phyloP scores from a whole-genome alignment of 768 basidiomycete genomes.

The Suillus discolor region DNA sequence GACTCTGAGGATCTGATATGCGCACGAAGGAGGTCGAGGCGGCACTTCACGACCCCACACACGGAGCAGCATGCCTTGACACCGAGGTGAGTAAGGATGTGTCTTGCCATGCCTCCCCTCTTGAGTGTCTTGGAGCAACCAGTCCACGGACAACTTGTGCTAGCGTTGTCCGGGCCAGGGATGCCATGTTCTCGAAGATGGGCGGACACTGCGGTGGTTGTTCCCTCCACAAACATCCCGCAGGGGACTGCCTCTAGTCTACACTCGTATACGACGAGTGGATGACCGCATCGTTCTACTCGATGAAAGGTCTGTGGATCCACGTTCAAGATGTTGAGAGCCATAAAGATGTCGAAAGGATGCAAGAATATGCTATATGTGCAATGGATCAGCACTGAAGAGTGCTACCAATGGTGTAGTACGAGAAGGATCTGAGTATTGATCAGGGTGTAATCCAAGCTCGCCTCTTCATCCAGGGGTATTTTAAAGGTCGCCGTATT shows the following conservation, averaged over 20 bases:
- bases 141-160: neutral
- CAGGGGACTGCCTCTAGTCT: neutral
- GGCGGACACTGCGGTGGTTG: neutral
- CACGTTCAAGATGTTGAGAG: neutral
- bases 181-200: slow-evolving; percentile 13
- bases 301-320: neutral
- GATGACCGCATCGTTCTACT: neutral
- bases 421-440: too few relatives aligned
- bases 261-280: neutral
- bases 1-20: neutral
- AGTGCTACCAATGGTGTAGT: too few relatives aligned
- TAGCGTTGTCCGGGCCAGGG: neutral
- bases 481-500: too few relatives aligned
- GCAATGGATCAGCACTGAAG: too few relatives aligned
- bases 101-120: slow-evolving; percentile 6
- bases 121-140: slow-evolving; percentile 5
- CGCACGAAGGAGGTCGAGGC: neutral
- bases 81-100: slow-evolving; percentile 10
- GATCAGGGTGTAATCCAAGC: too few relatives aligned
- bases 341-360: too few relatives aligned
- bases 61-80: slow-evolving; percentile 4
- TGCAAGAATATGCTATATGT: too few relatives aligned
- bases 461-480: too few relatives aligned
- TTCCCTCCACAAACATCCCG: slow-evolving; percentile 4
- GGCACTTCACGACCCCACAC: neutral